Conservation (phyloP, 2,329 filamentous ascomycete species). For the Periconia sp. region DNA sequence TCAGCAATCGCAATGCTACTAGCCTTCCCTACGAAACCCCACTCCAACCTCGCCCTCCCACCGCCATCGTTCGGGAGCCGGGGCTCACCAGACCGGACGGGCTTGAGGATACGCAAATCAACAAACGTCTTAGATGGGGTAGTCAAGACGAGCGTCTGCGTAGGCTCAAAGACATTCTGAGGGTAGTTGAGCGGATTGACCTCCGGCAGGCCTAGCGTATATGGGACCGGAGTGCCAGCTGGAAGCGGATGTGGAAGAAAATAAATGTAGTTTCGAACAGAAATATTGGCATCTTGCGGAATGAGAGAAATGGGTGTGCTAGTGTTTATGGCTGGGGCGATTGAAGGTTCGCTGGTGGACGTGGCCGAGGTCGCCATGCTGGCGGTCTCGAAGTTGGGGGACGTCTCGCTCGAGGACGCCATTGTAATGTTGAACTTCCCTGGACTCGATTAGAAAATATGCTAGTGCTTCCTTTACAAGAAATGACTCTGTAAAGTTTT, state of each 20-base stretch:
- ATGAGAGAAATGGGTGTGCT: too few relatives aligned
- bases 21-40: conserved; percentile 68
- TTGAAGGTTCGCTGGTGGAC: too few relatives aligned
- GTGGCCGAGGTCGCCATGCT: too few relatives aligned
- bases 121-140: conserved; percentile 64
- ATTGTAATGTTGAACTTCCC: too few relatives aligned
- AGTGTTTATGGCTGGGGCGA: too few relatives aligned
- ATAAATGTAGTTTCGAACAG: conserved; percentile 64
- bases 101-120: conserved; percentile 63
- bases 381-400: too few relatives aligned
- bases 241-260: conserved; percentile 56
- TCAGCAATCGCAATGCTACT: not conserved
- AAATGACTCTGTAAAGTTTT: too few relatives aligned
- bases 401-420: too few relatives aligned
- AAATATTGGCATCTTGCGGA: conserved; percentile 51
- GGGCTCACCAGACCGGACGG: conserved; percentile 13
- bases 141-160: conserved; percentile 69
- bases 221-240: conserved; percentile 28
- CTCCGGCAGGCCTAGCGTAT: conserved; percentile 31
- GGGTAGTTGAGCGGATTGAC: conserved; percentile 32
- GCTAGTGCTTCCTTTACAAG: too few relatives aligned
- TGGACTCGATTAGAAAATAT: too few relatives aligned
- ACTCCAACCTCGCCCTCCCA: conserved; percentile 58
- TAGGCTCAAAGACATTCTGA: conserved; percentile 57
- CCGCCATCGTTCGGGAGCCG: conserved; percentile 32